Base-by-base conservation (phyloP, 352 stramenopile species). In the Aphanomyces euteiches region DNA sequence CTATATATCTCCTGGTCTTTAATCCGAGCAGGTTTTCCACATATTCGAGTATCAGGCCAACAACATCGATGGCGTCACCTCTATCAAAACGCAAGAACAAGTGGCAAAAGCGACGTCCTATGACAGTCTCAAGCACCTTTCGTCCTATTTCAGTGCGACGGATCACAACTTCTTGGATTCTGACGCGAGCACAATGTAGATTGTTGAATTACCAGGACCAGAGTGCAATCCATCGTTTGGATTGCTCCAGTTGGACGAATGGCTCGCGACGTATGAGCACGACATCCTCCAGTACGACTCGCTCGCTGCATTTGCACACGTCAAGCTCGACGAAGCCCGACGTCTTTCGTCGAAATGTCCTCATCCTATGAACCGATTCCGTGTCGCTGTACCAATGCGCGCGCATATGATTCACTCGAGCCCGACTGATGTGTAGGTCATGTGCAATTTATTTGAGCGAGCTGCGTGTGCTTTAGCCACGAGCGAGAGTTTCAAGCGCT, bases 251-350 rank as follows among this genome's bases (percentile, higher is more conserved):
- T 72, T 88, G 4, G 73, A 82, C 28, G 37, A 68, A n/a, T 88
- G 80, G 80, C 72, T 88, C 8, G 64, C 77, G 21, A 64, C 63
- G 36, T 85, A 82, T 61, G 80, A 88, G 47, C 67, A 76, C 8
- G 78, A 85, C 10, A 73, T 83, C 34, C 43, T 78, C 21, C 56
- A 71, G n/a, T 85, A 74, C 47, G 80, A 88, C 53, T 88, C 80
- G 3, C 72, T 88, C 4, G 80, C 82, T 43, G 66, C 72, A 38
- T 85, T 88, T 45, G 56, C 67, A 4, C 73, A 83, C 17, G 76
- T 83, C 54, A 88, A 88, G 50, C 54, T 88, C 5, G 75, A 78
- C 1, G 80, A 88, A 43, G 79, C 79, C 8, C 72, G 84, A 7
- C 75, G 69, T 13, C 79, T 85, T 28, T 81, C 67, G 47, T 74